Percentiles rank a stretch among this genome's conserved stretches.
Evolutionary conservation across 805 yeast genomes (phyloP).

Genomic region (Pichia membranifaciens): DNA sequence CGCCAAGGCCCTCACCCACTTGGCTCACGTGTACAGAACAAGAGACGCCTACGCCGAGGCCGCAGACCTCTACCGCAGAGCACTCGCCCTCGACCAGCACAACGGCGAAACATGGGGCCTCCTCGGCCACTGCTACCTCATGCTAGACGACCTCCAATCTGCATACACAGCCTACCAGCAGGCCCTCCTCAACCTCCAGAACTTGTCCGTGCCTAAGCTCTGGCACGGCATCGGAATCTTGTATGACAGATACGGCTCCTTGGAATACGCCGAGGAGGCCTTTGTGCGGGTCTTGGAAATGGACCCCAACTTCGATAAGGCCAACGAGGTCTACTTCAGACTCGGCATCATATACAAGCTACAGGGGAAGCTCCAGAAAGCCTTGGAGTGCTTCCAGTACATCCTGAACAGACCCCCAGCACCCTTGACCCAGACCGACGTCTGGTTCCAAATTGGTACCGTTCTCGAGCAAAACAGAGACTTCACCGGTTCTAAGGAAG

Average conservation of each 20-base stretch:
- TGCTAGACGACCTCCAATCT: constrained; percentile 92
- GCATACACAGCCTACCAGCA: constrained; percentile 97
- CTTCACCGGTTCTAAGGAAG: constrained; percentile 87
- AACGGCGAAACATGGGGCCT: constrained; percentile 98
- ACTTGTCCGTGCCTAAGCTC: constrained; percentile 91
- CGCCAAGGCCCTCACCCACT: constrained; percentile 74
- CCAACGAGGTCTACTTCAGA: constrained; percentile 92
- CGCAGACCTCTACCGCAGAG: constrained; percentile 87
- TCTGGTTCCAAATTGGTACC: constrained; percentile 97
- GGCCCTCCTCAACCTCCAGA: constrained; percentile 83
- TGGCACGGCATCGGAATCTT: constrained; percentile 99
- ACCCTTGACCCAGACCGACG: constrained; percentile 93
- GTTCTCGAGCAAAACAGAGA: constrained; percentile 92
- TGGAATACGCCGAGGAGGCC: constrained; percentile 98
- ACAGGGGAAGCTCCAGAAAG: constrained; percentile 79
- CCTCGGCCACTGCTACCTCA: constrained; percentile 90
- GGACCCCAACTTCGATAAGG: constrained; percentile 94
- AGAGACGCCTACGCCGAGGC: constrained; percentile 91
- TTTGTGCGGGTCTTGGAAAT: constrained; percentile 91
- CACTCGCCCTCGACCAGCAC: constrained; percentile 73
- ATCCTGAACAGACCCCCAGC: constrained; percentile 88
- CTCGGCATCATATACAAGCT: constrained; percentile 95
- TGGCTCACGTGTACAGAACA: constrained; percentile 84
- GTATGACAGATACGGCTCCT: constrained; percentile 91
- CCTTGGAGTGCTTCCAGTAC: constrained; percentile 91